Conservation (phyloP, 345 rosid genomes). For the Populus simonii region DNA sequence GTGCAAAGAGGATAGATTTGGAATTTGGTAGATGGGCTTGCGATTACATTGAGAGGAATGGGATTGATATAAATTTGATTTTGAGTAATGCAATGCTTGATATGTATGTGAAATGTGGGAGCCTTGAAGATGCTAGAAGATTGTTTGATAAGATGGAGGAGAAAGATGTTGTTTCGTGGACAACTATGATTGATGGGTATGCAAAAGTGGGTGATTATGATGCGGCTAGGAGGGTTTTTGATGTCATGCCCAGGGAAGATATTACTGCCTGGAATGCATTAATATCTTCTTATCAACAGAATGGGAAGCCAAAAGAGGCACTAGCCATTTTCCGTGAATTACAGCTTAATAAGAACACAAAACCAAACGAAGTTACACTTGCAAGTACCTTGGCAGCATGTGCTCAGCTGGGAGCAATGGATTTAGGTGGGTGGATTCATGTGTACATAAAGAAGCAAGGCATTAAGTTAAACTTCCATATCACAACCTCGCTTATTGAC, state of each 20-base stretch:
- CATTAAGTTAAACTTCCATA: constrained; percentile 49
- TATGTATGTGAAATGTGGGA: constrained; percentile 69
- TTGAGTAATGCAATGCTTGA: constrained; percentile 69
- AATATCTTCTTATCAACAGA: constrained; percentile 67
- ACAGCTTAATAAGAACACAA: constrained; percentile 38
- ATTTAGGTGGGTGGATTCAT: constrained; percentile 55
- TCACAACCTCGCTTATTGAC: constrained; percentile 64
- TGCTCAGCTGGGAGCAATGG: constrained; percentile 61
- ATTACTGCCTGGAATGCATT: constrained; percentile 66
- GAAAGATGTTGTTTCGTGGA: constrained; percentile 65
- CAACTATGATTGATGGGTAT: constrained; percentile 71
- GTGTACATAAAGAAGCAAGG: constrained; percentile 44
- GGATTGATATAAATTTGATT: constrained; percentile 43
- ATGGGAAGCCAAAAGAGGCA: constrained; percentile 62
- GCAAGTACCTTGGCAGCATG: constrained; percentile 63
- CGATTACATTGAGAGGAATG: constrained; percentile 41
- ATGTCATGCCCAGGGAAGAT: constrained; percentile 51
- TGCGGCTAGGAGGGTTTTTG: constrained; percentile 46
- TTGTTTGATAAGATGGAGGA: constrained; percentile 52
- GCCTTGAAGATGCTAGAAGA: constrained; percentile 52
- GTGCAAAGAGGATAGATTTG: constrained; percentile 50
- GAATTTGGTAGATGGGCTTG: constrained; percentile 57
- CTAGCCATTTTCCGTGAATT: constrained; percentile 51
- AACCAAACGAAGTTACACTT: constrained; percentile 57
- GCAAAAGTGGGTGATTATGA: constrained; percentile 52